These are phyloP conservation scores for Fraxinus albicans DNA, from an alignment of 305 asterid genomes.

Conservation along the genomic window DNA sequence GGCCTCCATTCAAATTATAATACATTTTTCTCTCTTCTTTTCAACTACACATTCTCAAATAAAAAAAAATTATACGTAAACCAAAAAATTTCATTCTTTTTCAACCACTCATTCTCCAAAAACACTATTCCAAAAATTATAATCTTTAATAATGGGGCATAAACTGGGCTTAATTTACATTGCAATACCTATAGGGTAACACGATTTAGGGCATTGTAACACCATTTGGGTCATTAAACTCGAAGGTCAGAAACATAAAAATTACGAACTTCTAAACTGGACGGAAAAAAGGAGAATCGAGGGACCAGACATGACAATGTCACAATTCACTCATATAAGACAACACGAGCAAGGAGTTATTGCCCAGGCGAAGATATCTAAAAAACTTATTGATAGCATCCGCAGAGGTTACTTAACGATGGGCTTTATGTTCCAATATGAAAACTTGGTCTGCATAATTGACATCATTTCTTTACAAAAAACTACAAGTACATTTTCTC, in stretches of 20 bases:
- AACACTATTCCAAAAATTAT: no score
- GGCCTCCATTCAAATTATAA: no score
- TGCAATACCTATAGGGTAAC: not conserved
- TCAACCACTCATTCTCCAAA: no score
- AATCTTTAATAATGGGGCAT: no score
- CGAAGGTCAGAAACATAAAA: not conserved
- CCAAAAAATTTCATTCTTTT: no score
- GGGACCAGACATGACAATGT: not conserved
- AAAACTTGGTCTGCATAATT: not conserved
- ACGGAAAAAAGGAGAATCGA: no score
- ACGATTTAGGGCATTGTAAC: not conserved
- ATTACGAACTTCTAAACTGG: not conserved
- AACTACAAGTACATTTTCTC: not conserved
- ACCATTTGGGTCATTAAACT: not conserved
- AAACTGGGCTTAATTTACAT: no score
- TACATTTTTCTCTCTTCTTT: no score
- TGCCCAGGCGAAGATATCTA: not conserved
- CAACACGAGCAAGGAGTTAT: not conserved
- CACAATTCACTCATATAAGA: not conserved
- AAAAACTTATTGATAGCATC: not conserved
- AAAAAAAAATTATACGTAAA: no score
- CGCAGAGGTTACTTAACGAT: not conserved
- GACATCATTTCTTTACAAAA: not conserved
- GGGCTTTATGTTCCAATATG: not conserved
- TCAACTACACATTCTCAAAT: no score